Evolutionary conservation across 176 grass and related monocot genomes (phyloP), one percentile per base, ranked within the genome.

Genomic region (Poa pratensis): DNA sequence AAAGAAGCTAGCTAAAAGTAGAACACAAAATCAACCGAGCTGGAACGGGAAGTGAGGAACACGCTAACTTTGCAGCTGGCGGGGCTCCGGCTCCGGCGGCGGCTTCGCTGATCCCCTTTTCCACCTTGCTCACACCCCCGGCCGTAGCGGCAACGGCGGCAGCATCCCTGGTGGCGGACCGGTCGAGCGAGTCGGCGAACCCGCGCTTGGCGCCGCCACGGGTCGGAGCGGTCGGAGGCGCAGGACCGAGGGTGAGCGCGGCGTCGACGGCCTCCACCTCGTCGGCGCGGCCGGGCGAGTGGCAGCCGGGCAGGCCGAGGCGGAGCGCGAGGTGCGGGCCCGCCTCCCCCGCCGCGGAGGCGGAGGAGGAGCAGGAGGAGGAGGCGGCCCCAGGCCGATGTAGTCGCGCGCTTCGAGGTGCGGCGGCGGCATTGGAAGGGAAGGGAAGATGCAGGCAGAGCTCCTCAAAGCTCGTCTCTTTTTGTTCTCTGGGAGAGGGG

Each of bases 291-390:
- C 15, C 72, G 3, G 88, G 72, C 18, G 83, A 86, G 23, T 86
- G 55, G 24, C 84, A 83, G 6, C 88, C 88, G n/a, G 85, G 89
- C 17, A 90, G 89, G 7, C 89, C 89, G 69, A 91, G 89, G 17
- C 89, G 81, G 28, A 91, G 89, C 67, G 85, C 85, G 76, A 91
- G 89, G 85, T 87, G 81, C 80, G 87, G 80, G 37, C 67, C 75
- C 1, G 45, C 37, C 9, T 73, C 76, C 9, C 32, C 46, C 6
- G 45, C 7, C 7, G 80, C 16, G 35, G 80, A 83, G 52, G 80
- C 48, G 7, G 69, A 85, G 1, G 82, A 83, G 1, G 39, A 74
- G 9, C 60, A 62, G 6, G 48, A 13, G 13, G 81, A 37, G 16
- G 78, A 51, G 23, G 11, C 22, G 3, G 43, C 42, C 18, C 88